Evolutionary conservation across 2,329 filamentous ascomycete species (phyloP), one percentile per base, ranked within the genome.

Genomic region (Rosellinia necatrix): DNA sequence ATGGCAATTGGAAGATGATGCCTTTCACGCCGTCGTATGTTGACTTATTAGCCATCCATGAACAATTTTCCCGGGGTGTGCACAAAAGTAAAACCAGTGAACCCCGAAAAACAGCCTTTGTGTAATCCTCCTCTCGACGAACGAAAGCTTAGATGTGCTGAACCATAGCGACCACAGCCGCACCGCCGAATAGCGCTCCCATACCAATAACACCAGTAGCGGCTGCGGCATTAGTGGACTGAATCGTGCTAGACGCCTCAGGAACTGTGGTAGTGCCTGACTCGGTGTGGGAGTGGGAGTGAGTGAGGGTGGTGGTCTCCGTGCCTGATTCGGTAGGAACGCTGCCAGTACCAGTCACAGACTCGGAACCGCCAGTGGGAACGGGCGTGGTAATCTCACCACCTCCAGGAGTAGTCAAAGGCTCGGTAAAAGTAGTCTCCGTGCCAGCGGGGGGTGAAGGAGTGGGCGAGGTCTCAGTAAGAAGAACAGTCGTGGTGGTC

Each of bases 111-210:
- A 8, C 19, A 8, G n/a, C n/a, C 19, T 41, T 51, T 42, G 25
- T 37, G 35, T 35, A 29, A 53, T 52, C 5, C 17, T 25, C 34
- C 40, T 37, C 38, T 50, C 32, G 15, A n/a, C 27, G 17, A 19
- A 17, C 40, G 29, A 30, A 32, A 24, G 22, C 43, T 58, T 55
- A 63, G 53, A 64, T 48, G 22, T 59, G 48, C 25, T 65, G 58
- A 27, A 56, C 35, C 52, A 65, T 54, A 13, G 48, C 57, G 19
- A 61, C 47, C 5, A 62, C 19, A 12, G 61, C 63, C 10, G 51
- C 61, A 13, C 63, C 63, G 17, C 61, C 61, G n/a, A 63, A 53
- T 12, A 63, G 48, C 12, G 42, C 57, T 48, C 61, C 59, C 37
- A 64, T 51, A 29, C 54, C 46, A 15, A 59, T 13, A 4, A 34